phyloP scores from a whole-genome alignment of 345 rosid species.

The Moringa oleifera region DNA sequence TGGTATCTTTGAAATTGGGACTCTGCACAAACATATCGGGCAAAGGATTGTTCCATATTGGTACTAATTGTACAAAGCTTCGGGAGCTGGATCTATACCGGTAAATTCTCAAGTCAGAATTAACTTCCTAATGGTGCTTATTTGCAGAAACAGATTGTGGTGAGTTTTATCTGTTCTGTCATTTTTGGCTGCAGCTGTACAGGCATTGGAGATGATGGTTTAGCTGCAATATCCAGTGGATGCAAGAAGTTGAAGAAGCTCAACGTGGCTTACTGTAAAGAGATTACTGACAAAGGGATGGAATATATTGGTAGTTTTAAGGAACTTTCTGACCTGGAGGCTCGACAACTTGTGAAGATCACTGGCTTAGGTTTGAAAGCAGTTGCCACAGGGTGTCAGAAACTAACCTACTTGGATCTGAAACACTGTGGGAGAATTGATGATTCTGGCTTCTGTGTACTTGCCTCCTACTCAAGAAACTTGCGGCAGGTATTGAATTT shows the following conservation, averaged over 20 bases:
- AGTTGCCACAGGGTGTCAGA: constrained; percentile 55
- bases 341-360: constrained; percentile 55
- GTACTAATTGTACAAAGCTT: constrained; percentile 58
- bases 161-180: constrained; percentile 3
- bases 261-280: constrained; percentile 70
- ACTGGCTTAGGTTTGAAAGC: constrained; percentile 61
- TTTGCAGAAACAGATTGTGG: not conserved
- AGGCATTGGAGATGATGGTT: constrained; percentile 64
- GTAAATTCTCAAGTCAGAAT: constrained; percentile 36
- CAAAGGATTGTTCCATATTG: constrained; percentile 61
- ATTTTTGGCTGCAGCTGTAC: constrained; percentile 41
- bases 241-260: constrained; percentile 76
- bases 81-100: constrained; percentile 79
- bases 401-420: constrained; percentile 63
- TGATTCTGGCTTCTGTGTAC: constrained; percentile 76
- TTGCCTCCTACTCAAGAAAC: constrained; percentile 59
- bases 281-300: constrained; percentile 62
- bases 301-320: constrained; percentile 42
- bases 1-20: constrained; percentile 64
- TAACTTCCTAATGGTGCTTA: not conserved
- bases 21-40: constrained; percentile 65
- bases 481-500: constrained; percentile 72
- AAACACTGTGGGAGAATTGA: constrained; percentile 66
- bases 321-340: constrained; percentile 62
- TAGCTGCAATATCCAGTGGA: constrained; percentile 64